Percentiles rank a stretch among this genome's conserved stretches.
These are phyloP conservation scores for Purshia tridentata DNA, from an alignment of 306 rosid species.

Conservation along the genomic window DNA sequence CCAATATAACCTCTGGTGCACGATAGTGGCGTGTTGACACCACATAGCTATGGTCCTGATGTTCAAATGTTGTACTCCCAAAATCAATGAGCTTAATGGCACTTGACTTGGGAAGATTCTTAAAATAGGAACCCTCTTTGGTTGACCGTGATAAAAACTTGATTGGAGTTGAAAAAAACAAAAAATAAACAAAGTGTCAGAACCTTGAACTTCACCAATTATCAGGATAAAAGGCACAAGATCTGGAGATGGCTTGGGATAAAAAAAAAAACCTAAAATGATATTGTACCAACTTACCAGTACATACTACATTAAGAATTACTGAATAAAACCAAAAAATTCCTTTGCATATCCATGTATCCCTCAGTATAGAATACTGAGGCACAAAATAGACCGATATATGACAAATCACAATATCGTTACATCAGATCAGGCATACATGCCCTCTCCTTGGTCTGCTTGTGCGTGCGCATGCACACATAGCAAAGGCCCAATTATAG, in stretches of 20 bases:
- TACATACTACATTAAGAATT: neutral
- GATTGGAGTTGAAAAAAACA: conserved; percentile 25
- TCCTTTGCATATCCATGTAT: neutral
- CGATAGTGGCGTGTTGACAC: conserved; percentile 88
- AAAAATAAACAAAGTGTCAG: conserved; percentile 4
- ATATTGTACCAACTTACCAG: conserved; percentile 1
- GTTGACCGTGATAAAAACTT: conserved; percentile 59
- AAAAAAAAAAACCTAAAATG: neutral
- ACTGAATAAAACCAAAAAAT: neutral
- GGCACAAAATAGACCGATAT: neutral
- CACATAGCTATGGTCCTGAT: conserved; percentile 76
- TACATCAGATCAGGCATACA: neutral
- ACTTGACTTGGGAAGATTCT: conserved; percentile 75
- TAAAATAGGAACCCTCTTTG: conserved; percentile 70
- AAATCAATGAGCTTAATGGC: conserved; percentile 85
- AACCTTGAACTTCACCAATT: conserved; percentile 13
- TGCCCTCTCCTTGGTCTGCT: neutral
- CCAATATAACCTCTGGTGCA: conserved; percentile 81
- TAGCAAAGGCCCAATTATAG: conserved; percentile 2
- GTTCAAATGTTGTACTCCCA: conserved; percentile 79
- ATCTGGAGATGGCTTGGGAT: conserved; percentile 4
- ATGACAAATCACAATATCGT: neutral
- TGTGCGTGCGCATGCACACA: neutral
- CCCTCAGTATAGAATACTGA: neutral
- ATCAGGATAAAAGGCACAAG: conserved; percentile 3